A percentile compares a stretch with the other conserved stretches of the same genome.
Evolutionary conservation across 768 basidiomycete genomes (phyloP).

Genomic region (Tulasnella calospora): DNA sequence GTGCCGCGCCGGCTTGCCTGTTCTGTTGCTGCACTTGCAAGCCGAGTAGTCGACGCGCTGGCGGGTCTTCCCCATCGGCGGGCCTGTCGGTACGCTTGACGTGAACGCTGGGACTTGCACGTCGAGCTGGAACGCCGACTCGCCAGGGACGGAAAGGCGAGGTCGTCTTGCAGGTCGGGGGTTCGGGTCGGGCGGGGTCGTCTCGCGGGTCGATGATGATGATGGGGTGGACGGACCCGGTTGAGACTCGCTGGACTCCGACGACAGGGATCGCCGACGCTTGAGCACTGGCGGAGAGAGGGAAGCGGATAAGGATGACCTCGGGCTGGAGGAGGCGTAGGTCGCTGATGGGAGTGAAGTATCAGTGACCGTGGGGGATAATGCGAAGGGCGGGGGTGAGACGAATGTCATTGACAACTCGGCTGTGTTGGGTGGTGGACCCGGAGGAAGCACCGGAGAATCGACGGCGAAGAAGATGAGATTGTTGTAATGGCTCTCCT

Average conservation of each 20-base stretch:
- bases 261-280: not conserved
- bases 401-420: not conserved
- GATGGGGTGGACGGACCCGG: not conserved
- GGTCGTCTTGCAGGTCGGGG: not conserved
- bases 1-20: not conserved
- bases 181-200: not conserved
- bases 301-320: not conserved
- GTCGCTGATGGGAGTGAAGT: not conserved
- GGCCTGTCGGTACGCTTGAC: not conserved
- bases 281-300: not conserved
- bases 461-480: not conserved
- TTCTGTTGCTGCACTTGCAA: not conserved
- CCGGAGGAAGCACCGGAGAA: not conserved
- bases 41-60: conserved; percentile 2
- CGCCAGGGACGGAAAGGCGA: not conserved
- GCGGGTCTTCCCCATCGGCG: not conserved
- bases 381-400: not conserved
- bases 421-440: not conserved
- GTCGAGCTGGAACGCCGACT: not conserved
- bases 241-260: not conserved
- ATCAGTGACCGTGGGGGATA: not conserved
- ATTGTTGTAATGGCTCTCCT: not conserved
- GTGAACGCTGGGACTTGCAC: not conserved
- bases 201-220: not conserved
- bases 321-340: not conserved